Conservation (phyloP, 371 early-diverging fungal species). For the Mortierella sp. region DNA sequence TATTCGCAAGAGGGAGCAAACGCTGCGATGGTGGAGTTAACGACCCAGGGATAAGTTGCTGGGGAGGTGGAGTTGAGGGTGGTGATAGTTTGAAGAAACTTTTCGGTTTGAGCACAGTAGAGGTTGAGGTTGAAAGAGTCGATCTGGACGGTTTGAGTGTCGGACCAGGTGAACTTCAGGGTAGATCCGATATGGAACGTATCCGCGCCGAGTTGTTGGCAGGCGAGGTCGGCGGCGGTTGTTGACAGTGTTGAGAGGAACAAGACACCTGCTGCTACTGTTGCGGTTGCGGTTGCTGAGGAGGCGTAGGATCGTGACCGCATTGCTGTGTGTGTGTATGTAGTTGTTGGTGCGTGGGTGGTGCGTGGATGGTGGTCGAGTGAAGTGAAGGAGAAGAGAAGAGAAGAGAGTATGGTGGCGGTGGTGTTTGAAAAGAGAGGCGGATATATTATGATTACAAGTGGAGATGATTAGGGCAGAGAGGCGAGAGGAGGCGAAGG, state of each 20-base stretch:
- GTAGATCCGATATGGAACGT: slow-evolving; percentile 44
- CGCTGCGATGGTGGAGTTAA: slow-evolving; percentile 7
- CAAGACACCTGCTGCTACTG: slow-evolving; percentile 3
- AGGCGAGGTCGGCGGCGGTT: slow-evolving; percentile 30
- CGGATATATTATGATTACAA: background rate
- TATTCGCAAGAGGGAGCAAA: slow-evolving; percentile 21
- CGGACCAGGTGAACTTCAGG: slow-evolving; percentile 45
- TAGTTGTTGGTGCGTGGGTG: background rate
- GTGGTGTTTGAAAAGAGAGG: background rate
- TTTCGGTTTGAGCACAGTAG: slow-evolving; percentile 32
- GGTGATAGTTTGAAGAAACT: slow-evolving; percentile 31
- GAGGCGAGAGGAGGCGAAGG: background rate
- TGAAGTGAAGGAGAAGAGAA: background rate
- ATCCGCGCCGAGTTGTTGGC: slow-evolving; percentile 31
- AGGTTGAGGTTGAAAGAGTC: slow-evolving; percentile 37
- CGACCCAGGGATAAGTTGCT: slow-evolving; percentile 28
- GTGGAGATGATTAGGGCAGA: background rate
- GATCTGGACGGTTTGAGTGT: slow-evolving; percentile 31
- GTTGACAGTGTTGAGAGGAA: slow-evolving; percentile 21
- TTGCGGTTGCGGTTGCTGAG: slow-evolving; percentile 5
- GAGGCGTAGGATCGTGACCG: slow-evolving; percentile 22
- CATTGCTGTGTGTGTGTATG: slow-evolving; percentile 8
- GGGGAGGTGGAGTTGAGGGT: slow-evolving; percentile 34
- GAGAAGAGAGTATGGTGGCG: background rate
- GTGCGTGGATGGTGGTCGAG: background rate